Evolutionary conservation across 2,329 filamentous ascomycete genomes (phyloP).

Genomic region (Colletotrichum spinosum): DNA sequence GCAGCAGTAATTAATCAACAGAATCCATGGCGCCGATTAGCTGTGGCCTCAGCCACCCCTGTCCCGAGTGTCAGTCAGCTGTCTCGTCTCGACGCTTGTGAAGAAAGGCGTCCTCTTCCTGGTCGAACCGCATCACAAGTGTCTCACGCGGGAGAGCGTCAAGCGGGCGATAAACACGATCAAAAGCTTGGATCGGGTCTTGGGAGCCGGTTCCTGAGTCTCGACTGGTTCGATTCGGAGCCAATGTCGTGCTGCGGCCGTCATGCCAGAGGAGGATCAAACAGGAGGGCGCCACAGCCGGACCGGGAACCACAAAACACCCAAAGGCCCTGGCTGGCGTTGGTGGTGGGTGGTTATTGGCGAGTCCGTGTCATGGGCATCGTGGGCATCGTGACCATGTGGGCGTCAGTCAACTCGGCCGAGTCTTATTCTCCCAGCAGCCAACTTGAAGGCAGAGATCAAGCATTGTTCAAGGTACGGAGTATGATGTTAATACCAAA

Average conservation of each 20-base stretch:
- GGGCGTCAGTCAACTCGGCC: too few species aligned
- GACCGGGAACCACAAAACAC: constrained; percentile 9
- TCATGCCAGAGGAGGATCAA: constrained; percentile 34
- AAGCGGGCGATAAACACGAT: background rate
- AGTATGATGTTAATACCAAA: too few species aligned
- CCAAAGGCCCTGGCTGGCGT: background rate
- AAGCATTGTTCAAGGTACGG: too few species aligned
- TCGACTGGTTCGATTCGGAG: constrained; percentile 12
- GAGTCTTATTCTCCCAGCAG: too few species aligned
- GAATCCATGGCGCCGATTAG: constrained; percentile 15
- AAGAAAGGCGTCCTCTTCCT: too few species aligned
- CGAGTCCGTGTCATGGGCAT: too few species aligned
- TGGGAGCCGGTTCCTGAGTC: background rate
- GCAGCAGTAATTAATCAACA: too few species aligned
- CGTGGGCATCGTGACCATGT: too few species aligned
- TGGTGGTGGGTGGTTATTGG: constrained; percentile 11
- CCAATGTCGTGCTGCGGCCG: constrained; percentile 21
- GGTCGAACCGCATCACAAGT: background rate
- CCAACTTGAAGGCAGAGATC: too few species aligned
- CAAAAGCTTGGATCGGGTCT: constrained; percentile 3
- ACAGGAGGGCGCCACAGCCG: constrained; percentile 34
- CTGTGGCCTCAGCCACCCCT: constrained; percentile 31
- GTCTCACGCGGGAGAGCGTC: constrained; percentile 5
- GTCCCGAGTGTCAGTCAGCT: background rate
- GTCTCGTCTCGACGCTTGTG: background rate